Evolutionary conservation across 495 filamentous ascomycete species (phyloP).

Genomic region (Talaromyces proteolyticus): DNA sequence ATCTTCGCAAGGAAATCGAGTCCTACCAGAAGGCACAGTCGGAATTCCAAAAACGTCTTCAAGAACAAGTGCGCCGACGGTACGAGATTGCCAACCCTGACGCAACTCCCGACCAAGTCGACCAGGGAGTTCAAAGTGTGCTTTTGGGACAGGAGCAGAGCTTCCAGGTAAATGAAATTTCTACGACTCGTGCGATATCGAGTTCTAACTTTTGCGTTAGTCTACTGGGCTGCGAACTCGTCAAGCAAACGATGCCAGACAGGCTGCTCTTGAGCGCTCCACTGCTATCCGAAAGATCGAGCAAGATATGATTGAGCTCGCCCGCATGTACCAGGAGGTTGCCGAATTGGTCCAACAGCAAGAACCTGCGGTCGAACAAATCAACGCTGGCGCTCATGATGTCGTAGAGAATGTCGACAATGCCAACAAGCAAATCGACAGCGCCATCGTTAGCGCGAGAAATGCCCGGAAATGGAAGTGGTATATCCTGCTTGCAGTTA

Average conservation of each 20-base stretch:
- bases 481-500: slow-evolving; percentile 79
- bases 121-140: slow-evolving; percentile 66
- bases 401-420: slow-evolving; percentile 70
- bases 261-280: slow-evolving; percentile 76
- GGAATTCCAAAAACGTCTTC: slow-evolving; percentile 68
- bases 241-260: slow-evolving; percentile 70
- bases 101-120: slow-evolving; percentile 73
- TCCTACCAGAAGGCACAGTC: slow-evolving; percentile 73
- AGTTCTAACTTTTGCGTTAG: slow-evolving; percentile 29
- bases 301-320: slow-evolving; percentile 76
- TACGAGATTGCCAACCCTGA: slow-evolving; percentile 86
- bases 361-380: slow-evolving; percentile 66
- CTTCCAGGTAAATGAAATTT: slow-evolving; percentile 43
- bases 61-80: slow-evolving; percentile 78
- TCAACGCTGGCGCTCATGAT: slow-evolving; percentile 77
- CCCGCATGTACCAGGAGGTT: slow-evolving; percentile 79
- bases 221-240: slow-evolving; percentile 65
- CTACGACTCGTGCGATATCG: neutral
- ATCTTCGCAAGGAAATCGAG: slow-evolving; percentile 70
- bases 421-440: slow-evolving; percentile 72
- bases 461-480: slow-evolving; percentile 92
- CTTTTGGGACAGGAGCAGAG: slow-evolving; percentile 65
- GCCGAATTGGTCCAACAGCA: slow-evolving; percentile 78
- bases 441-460: slow-evolving; percentile 74
- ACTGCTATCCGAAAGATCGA: slow-evolving; percentile 89